phyloP scores from a whole-genome alignment of 2,329 filamentous ascomycete genomes.

The Teratosphaeria gauchensis region DNA sequence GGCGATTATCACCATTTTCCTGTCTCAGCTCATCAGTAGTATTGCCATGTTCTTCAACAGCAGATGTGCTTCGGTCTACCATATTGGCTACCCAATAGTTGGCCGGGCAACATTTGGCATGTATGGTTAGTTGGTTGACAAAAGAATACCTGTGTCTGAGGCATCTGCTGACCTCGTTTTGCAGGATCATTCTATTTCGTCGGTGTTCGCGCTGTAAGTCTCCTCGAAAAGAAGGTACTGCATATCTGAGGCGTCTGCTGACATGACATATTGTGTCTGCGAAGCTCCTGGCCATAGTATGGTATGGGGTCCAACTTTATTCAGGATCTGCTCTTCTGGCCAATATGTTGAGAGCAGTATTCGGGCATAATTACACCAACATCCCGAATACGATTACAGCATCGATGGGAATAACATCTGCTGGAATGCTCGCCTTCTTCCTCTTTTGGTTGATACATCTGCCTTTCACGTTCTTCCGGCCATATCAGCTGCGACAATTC shows the following conservation, averaged over 20 bases:
- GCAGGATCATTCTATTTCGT: slow-evolving; percentile 31
- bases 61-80: slow-evolving; percentile 32
- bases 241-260: not conserved
- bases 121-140: slow-evolving; percentile 19
- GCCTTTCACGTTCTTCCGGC: slow-evolving; percentile 33
- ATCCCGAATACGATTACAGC: slow-evolving; percentile 23
- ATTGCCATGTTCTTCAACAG: slow-evolving; percentile 38
- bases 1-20: slow-evolving; percentile 35
- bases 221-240: not conserved
- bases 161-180: not conserved
- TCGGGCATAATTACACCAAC: slow-evolving; percentile 29
- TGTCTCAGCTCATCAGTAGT: slow-evolving; percentile 33
- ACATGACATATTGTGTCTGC: not conserved
- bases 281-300: slow-evolving; percentile 4
- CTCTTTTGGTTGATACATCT: slow-evolving; percentile 23
- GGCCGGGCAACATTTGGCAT: slow-evolving; percentile 33
- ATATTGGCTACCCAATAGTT: slow-evolving; percentile 25
- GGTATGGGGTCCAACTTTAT: slow-evolving; percentile 13
- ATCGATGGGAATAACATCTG: slow-evolving; percentile 24
- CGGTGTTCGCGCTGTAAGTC: slow-evolving; percentile 26
- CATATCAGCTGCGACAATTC: slow-evolving; percentile 36
- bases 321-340: slow-evolving; percentile 16
- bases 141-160: slow-evolving; percentile 4
- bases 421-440: slow-evolving; percentile 26
- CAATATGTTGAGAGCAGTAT: slow-evolving; percentile 25